These are phyloP conservation scores for Fragaria nilgerrensis DNA, from an alignment of 306 rosid species.

Conservation along the genomic window DNA sequence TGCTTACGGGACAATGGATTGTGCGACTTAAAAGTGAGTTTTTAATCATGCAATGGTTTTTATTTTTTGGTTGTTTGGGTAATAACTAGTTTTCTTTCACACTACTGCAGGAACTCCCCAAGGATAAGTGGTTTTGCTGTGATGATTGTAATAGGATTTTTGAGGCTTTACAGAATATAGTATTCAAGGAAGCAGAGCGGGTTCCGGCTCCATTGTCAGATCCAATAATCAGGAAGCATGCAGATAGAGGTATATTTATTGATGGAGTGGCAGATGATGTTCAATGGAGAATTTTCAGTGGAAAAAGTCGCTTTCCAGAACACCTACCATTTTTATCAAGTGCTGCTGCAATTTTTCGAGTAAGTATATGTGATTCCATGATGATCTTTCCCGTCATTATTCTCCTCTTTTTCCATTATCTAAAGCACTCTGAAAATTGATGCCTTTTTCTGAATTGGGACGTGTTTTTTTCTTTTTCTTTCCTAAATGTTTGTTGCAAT, in stretches of 20 bases:
- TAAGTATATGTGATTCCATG: conserved; percentile 33
- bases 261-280: conserved; percentile 55
- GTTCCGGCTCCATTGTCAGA: conserved; percentile 58
- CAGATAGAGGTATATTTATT: conserved; percentile 57
- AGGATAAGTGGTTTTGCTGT: conserved; percentile 98
- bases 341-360: conserved; percentile 92
- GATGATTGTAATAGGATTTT: conserved; percentile 79
- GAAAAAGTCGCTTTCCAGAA: conserved; percentile 87
- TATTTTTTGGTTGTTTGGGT: conserved; percentile 19
- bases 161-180: conserved; percentile 60
- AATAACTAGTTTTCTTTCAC: conserved; percentile 23
- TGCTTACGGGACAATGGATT: conserved; percentile 80
- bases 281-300: conserved; percentile 91
- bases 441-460: not conserved
- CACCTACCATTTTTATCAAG: conserved; percentile 90
- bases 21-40: conserved; percentile 79
- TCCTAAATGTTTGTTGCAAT: not conserved
- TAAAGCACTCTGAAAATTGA: not conserved
- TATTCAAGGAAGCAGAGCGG: conserved; percentile 60
- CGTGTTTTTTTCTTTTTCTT: not conserved
- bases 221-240: conserved; percentile 63
- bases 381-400: not conserved
- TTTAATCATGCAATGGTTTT: conserved; percentile 11
- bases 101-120: conserved; percentile 78
- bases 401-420: not conserved